Conservation (phyloP, 163 green algal species). For the Scenedesmus sp. region DNA sequence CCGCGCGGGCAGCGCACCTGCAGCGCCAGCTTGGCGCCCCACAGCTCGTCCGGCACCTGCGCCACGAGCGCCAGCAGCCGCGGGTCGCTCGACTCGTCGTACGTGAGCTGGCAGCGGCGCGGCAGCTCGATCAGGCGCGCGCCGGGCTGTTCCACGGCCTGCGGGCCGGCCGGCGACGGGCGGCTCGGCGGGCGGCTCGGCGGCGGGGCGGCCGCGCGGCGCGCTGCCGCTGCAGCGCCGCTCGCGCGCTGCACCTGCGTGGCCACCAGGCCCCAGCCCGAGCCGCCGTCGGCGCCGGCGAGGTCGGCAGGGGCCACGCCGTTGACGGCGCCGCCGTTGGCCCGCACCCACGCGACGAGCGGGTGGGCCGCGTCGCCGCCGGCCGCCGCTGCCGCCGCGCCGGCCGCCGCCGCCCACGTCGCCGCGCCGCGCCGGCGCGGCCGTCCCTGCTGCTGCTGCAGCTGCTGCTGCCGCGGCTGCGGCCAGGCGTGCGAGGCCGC, state of each 20-base stretch:
- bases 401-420: no score
- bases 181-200: not conserved
- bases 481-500: not conserved
- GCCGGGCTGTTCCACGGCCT: slow-evolving; percentile 24
- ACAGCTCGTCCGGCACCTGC: slow-evolving; percentile 72
- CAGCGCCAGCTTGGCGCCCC: slow-evolving; percentile 79
- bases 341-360: slow-evolving; percentile 37
- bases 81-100: slow-evolving; percentile 9
- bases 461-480: not conserved
- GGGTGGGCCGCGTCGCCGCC: not conserved
- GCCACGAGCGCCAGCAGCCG: slow-evolving; percentile 25
- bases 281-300: slow-evolving; percentile 38
- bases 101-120: slow-evolving; percentile 30
- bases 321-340: slow-evolving; percentile 27
- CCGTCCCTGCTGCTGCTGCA: not conserved
- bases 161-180: slow-evolving; percentile 1
- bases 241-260: slow-evolving; percentile 19
- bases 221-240: not conserved
- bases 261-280: slow-evolving; percentile 46
- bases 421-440: no score
- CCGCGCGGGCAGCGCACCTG: no score
- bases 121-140: slow-evolving; percentile 35
- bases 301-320: slow-evolving; percentile 36
- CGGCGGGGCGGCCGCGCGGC: not conserved
- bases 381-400: not conserved